Evolutionary conservation across 78 protist species (phyloP).

Genomic region (Dictyostelium firmibasis): DNA sequence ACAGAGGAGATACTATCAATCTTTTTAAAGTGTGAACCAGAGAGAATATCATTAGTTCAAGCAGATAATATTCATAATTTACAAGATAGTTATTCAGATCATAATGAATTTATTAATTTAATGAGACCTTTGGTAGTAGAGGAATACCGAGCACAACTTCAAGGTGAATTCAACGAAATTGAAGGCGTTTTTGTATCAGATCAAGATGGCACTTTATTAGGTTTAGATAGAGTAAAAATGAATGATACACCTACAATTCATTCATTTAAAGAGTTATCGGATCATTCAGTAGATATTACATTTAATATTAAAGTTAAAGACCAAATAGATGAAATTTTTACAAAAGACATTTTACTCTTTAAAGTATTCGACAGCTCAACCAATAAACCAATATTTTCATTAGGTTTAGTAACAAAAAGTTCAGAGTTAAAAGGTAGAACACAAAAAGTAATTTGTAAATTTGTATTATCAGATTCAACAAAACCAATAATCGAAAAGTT

Average conservation of each 20-base stretch:
- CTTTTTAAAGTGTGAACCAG: neutral
- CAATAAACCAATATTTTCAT: neutral
- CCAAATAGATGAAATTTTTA: neutral
- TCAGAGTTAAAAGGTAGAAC: neutral
- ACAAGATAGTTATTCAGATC: neutral
- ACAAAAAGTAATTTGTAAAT: neutral
- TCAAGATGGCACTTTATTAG: neutral
- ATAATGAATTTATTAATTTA: neutral
- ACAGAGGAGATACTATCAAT: neutral
- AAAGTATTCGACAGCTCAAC: neutral
- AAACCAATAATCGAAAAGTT: neutral
- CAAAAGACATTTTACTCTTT: neutral
- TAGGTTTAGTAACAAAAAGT: neutral
- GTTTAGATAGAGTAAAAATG: neutral
- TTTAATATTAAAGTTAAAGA: neutral
- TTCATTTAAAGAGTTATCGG: neutral
- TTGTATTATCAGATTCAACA: neutral
- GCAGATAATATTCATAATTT: neutral
- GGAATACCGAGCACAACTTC: neutral
- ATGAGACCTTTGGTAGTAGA: neutral
- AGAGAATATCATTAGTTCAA: neutral
- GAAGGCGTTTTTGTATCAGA: neutral
- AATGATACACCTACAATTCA: neutral
- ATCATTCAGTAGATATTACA: neutral
- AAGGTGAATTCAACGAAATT: neutral